Evolutionary conservation across 495 filamentous ascomycete species (phyloP).

Genomic region (Xylaria intraflava): DNA sequence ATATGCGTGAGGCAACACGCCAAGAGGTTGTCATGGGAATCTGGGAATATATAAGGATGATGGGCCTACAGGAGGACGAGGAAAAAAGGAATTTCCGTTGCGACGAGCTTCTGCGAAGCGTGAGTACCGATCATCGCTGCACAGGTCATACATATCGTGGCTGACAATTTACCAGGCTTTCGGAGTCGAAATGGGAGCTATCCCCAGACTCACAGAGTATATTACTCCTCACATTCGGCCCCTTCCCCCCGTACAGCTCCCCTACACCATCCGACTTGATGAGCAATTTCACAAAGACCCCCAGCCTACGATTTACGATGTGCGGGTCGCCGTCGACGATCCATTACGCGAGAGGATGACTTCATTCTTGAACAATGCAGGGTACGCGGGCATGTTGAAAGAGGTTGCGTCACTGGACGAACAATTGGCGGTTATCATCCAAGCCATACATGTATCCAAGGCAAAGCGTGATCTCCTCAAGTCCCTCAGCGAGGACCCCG

Average conservation of each 20-base stretch:
- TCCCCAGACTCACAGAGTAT: constrained; percentile 78
- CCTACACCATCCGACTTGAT: constrained; percentile 93
- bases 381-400: constrained; percentile 57
- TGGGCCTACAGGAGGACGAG: constrained; percentile 83
- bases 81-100: constrained; percentile 88
- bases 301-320: constrained; percentile 76
- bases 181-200: constrained; percentile 67
- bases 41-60: constrained; percentile 89
- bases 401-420: constrained; percentile 71
- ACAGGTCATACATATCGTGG: background rate
- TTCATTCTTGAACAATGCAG: constrained; percentile 50
- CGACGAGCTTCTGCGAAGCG: constrained; percentile 70
- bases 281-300: constrained; percentile 64
- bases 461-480: constrained; percentile 81
- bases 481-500: constrained; percentile 70
- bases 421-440: constrained; percentile 70
- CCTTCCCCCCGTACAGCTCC: constrained; percentile 74
- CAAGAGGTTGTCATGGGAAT: constrained; percentile 81
- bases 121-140: constrained; percentile 34
- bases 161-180: constrained; percentile 56
- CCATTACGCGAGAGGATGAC: constrained; percentile 64
- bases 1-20: constrained; percentile 78
- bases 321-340: constrained; percentile 78
- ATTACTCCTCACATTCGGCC: constrained; percentile 68
- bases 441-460: constrained; percentile 69